phyloP scores from a whole-genome alignment of 257 asterid species.

The Nicotiana knightiana region DNA sequence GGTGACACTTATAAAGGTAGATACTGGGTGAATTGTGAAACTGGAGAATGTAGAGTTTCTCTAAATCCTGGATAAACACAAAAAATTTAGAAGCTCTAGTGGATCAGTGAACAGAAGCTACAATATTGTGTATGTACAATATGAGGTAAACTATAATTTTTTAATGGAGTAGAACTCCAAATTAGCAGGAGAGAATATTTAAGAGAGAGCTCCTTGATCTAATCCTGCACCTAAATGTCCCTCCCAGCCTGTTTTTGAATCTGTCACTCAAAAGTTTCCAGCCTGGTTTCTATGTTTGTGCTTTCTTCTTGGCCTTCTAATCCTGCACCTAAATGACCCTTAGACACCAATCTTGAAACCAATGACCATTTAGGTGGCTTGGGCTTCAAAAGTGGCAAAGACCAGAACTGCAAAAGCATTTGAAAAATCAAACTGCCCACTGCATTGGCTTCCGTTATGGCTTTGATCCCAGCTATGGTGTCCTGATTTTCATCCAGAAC shows the following conservation, averaged over 20 bases:
- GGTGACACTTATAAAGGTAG: too few relatives aligned
- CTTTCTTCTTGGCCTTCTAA: slow-evolving; percentile 13
- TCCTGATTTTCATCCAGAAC: neutral
- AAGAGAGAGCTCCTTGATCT: neutral
- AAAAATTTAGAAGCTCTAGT: too few relatives aligned
- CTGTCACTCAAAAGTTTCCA: neutral
- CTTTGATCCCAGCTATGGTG: slow-evolving; percentile 12
- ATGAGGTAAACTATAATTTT: too few relatives aligned
- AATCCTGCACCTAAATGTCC: neutral
- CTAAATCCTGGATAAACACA: too few relatives aligned
- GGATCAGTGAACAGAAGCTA: too few relatives aligned
- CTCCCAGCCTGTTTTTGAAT: neutral
- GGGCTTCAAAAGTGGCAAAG: slow-evolving; percentile 15
- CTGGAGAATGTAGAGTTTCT: too few relatives aligned
- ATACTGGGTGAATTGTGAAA: too few relatives aligned
- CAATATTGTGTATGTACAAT: too few relatives aligned
- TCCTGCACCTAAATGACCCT: slow-evolving; percentile 5
- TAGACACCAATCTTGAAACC: slow-evolving; percentile 23
- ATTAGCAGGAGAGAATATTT: neutral
- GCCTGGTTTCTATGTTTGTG: neutral
- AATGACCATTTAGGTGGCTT: slow-evolving; percentile 21
- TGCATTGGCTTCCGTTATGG: slow-evolving; percentile 18
- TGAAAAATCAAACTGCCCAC: slow-evolving; percentile 16
- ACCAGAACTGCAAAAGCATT: slow-evolving; percentile 9
- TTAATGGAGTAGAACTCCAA: neutral